Percentiles rank a stretch among this genome's conserved stretches.
These are phyloP conservation scores for Annulohypoxylon maeteangense DNA, from an alignment of 495 filamentous ascomycete species.

Conservation along the genomic window DNA sequence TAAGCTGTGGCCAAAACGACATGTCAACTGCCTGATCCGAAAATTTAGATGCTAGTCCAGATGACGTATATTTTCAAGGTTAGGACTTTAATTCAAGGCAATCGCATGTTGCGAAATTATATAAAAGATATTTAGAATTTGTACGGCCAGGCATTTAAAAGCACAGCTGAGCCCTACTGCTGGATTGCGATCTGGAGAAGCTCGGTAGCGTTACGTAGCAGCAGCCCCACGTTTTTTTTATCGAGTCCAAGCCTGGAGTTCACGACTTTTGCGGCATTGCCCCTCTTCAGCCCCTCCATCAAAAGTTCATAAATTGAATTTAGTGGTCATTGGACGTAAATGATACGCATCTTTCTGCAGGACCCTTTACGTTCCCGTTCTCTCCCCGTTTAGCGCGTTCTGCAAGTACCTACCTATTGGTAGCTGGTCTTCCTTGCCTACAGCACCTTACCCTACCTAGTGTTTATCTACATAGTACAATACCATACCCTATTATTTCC, in stretches of 20 bases:
- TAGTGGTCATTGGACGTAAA: constrained; percentile 25
- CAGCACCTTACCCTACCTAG: neutral
- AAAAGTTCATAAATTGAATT: constrained; percentile 14
- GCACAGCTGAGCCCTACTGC: neutral
- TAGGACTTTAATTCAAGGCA: neutral
- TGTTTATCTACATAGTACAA: neutral
- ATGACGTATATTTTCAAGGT: constrained; percentile 16
- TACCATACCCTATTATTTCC: neutral
- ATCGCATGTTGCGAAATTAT: neutral
- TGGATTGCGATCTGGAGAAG: neutral
- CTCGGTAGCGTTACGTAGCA: constrained; percentile 15
- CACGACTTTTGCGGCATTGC: constrained; percentile 10
- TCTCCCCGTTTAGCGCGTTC: constrained; percentile 22
- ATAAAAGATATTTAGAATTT: neutral
- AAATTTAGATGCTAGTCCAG: neutral
- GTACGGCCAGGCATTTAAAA: neutral
- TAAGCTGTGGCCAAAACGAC: constrained; percentile 8
- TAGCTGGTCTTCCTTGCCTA: neutral
- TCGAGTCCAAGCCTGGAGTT: constrained; percentile 20
- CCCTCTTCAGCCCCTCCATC: constrained; percentile 38
- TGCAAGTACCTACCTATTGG: constrained; percentile 4
- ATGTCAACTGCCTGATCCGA: neutral
- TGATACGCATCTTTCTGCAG: constrained; percentile 43
- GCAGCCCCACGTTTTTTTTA: constrained; percentile 32
- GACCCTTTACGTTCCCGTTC: constrained; percentile 34